Base-by-base conservation (phyloP, 2,329 filamentous ascomycete species). In the Aspergillus phoenicis region DNA sequence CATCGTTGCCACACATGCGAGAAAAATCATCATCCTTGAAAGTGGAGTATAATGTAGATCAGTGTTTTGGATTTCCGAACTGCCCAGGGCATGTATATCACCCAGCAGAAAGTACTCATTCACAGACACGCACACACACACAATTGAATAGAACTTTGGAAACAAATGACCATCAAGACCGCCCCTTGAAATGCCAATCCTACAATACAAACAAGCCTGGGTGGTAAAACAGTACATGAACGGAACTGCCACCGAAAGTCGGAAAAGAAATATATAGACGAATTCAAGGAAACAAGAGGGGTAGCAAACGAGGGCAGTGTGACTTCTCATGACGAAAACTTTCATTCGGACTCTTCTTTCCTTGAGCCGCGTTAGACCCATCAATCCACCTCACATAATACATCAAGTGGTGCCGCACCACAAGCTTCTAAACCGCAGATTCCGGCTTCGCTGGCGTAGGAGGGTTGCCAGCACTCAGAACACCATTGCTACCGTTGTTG, bases 361-460 rank as follows among this genome's bases (percentile, higher is more conserved):
- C 24, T 36, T 53, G 22, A 13, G 26, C 22, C 55, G 17, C 30
- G 22, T 17, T 24, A 53, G n/a, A 36, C 28, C 22, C n/a, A 48
- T 28, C 41, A 24, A 41, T 48, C 36, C n/a, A 17, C 17, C 57
- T 26, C 41, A 38, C 24, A 48, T 36, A 52, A 51, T 51, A 22
- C 49, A 38, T 30, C 47, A 52, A 39, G 20, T 52, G 36, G 11
- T 52, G 41, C 61, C 39, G 43, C 53, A 56, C 24, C 39, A 56
- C 48, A 17, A 20, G 20, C 10, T 45, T 30, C 66, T 70, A 75
- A 28, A 69, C 68, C 6, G 69, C 61, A 52, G 70, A 58, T 55
- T 77, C 75, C 41, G 62, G 61, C 64, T 77, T 77, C 3, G 73
- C 64, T 36, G 72, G 73, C 5, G 74, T 71, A 26, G 66, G 59